Conservation (phyloP, 495 filamentous ascomycete genomes). For the Cetradonia linearis region DNA sequence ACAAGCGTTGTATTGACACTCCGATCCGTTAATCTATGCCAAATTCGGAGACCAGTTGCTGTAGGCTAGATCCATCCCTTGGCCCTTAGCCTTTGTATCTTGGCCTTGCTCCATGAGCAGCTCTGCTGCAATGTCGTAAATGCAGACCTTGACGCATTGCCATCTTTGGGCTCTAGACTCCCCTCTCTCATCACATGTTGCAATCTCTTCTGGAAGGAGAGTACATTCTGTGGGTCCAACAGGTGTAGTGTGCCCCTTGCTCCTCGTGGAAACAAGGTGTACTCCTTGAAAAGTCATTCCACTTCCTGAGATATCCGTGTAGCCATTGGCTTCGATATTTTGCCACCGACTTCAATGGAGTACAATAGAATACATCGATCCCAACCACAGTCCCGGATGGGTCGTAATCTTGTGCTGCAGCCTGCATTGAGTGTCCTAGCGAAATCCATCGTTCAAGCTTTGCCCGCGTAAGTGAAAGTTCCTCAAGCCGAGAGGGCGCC, state of each 20-base stretch:
- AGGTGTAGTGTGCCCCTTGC: slow-evolving; percentile 14
- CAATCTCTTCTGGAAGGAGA: slow-evolving; percentile 3
- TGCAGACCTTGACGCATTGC: too few species aligned
- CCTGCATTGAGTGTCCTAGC: slow-evolving; percentile 36
- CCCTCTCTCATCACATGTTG: too few species aligned
- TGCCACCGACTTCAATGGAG: slow-evolving; percentile 36
- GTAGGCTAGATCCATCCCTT: too few species aligned
- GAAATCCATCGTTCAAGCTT: slow-evolving; percentile 33
- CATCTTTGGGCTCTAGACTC: too few species aligned
- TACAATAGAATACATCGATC: slow-evolving; percentile 43
- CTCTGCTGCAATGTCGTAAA: too few species aligned
- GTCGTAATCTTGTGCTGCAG: slow-evolving; percentile 42
- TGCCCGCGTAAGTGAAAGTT: slow-evolving; percentile 32
- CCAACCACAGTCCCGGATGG: slow-evolving; percentile 32
- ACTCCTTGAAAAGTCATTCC: slow-evolving; percentile 34
- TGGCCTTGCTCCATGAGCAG: too few species aligned
- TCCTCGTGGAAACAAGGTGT: slow-evolving; percentile 14
- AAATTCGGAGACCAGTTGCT: too few species aligned
- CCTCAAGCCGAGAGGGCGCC: slow-evolving; percentile 27
- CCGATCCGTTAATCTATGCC: too few species aligned
- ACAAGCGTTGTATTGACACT: too few species aligned
- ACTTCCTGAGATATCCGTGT: slow-evolving; percentile 32
- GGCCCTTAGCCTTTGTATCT: too few species aligned
- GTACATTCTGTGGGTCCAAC: slow-evolving; percentile 10
- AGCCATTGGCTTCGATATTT: slow-evolving; percentile 36